These are phyloP conservation scores for Ogataea trehaloabstinens DNA, from an alignment of 805 yeast species.

Conservation along the genomic window DNA sequence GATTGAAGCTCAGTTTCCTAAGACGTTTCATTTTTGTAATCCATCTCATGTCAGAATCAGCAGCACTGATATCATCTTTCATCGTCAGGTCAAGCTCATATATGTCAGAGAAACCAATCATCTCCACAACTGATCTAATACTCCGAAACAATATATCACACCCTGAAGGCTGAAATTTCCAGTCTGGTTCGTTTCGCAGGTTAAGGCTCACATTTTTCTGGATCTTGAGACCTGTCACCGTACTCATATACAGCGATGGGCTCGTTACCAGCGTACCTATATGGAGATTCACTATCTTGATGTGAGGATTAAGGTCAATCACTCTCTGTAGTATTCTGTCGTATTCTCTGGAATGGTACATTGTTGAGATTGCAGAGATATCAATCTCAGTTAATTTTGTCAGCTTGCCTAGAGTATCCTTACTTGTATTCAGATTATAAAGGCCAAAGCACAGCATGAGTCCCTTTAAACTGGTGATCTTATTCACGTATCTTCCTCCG, in stretches of 20 bases:
- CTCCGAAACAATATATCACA: conserved; percentile 4
- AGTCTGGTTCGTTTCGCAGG: conserved; percentile 2
- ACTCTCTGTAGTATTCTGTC: conserved; percentile 17
- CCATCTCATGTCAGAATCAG: conserved; percentile 12
- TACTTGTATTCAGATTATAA: conserved; percentile 17
- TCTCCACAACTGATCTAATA: conserved; percentile 12
- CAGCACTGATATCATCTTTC: conserved; percentile 13
- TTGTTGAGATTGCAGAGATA: conserved; percentile 18
- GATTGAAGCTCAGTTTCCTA: conserved; percentile 12
- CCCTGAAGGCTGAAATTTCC: not conserved
- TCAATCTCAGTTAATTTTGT: conserved; percentile 15
- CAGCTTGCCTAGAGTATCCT: conserved; percentile 10
- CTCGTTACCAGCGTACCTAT: conserved; percentile 17
- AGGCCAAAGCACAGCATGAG: conserved; percentile 18
- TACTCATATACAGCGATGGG: conserved; percentile 16
- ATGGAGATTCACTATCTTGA: conserved; percentile 13
- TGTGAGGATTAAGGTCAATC: conserved; percentile 13
- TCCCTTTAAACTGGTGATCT: conserved; percentile 13
- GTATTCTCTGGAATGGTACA: conserved; percentile 19
- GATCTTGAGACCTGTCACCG: conserved; percentile 15
- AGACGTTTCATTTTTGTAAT: conserved; percentile 12
- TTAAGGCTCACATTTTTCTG: conserved; percentile 17
- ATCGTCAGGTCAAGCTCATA: conserved; percentile 16
- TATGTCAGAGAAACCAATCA: conserved; percentile 13
- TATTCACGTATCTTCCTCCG: conserved; percentile 12